These are phyloP conservation scores for Sarcomyxa edulis DNA, from an alignment of 768 basidiomycete genomes.

Conservation along the genomic window DNA sequence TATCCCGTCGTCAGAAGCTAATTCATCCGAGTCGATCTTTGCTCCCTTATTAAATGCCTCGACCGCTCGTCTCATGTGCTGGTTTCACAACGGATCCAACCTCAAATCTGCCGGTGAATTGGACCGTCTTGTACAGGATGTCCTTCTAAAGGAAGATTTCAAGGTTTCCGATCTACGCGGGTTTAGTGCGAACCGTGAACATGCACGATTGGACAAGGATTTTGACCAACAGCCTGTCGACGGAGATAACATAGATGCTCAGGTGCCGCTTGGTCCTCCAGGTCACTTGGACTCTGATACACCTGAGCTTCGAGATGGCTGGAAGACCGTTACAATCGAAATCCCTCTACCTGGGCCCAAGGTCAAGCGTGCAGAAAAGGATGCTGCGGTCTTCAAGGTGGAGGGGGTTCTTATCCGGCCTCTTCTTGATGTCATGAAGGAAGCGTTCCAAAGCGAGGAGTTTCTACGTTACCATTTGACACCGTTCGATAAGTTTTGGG, in stretches of 20 bases:
- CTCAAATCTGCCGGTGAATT: slow-evolving; percentile 22
- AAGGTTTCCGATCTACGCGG: slow-evolving; percentile 8
- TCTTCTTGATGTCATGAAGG: slow-evolving; percentile 16
- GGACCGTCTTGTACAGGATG: slow-evolving; percentile 19
- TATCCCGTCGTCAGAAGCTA: neutral
- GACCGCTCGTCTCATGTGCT: slow-evolving; percentile 20
- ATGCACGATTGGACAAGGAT: slow-evolving; percentile 15
- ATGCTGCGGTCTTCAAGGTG: slow-evolving; percentile 24
- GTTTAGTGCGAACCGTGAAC: slow-evolving; percentile 14
- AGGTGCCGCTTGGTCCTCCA: slow-evolving; percentile 9
- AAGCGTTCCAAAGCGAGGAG: slow-evolving; percentile 10
- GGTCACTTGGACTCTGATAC: slow-evolving; percentile 14
- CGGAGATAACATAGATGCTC: too few species aligned
- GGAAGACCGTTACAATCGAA: slow-evolving; percentile 16
- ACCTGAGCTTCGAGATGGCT: slow-evolving; percentile 8
- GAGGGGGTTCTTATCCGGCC: slow-evolving; percentile 18
- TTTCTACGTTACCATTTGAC: slow-evolving; percentile 10
- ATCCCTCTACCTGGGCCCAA: slow-evolving; percentile 15
- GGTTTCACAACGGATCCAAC: slow-evolving; percentile 23
- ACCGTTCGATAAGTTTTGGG: slow-evolving; percentile 14
- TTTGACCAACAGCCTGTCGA: slow-evolving; percentile 15
- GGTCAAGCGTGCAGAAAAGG: slow-evolving; percentile 13
- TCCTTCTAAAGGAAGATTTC: slow-evolving; percentile 19
- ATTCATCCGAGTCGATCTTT: slow-evolving; percentile 7
- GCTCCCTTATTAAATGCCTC: slow-evolving; percentile 20